A percentile compares a stretch with the other conserved stretches of the same genome.
phyloP scores from a whole-genome alignment of 2,329 filamentous ascomycete genomes.

The Fusarium drepaniforme region DNA sequence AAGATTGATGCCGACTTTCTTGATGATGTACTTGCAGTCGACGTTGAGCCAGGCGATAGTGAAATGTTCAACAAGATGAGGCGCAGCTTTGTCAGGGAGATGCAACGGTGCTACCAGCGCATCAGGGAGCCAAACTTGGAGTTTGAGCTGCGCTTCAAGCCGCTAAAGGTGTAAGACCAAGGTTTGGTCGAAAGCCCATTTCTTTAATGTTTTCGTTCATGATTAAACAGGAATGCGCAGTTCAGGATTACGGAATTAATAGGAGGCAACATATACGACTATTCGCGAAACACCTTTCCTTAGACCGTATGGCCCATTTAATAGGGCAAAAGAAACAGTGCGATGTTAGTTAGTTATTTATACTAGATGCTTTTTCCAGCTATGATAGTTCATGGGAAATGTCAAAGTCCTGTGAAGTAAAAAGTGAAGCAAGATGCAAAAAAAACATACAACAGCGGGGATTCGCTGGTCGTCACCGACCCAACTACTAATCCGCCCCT shows the following conservation, averaged over 20 bases:
- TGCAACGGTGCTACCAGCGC: background rate
- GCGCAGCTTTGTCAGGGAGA: background rate
- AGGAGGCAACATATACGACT: background rate
- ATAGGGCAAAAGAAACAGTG: background rate
- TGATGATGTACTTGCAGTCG: background rate
- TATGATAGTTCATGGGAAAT: background rate
- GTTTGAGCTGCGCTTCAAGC: background rate
- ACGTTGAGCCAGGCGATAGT: background rate
- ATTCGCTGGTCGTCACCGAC: background rate
- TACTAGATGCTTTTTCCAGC: background rate
- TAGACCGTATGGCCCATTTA: accelerated
- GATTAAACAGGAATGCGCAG: background rate
- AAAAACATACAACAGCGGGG: background rate
- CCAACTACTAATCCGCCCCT: background rate
- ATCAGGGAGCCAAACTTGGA: background rate
- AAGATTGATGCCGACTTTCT: no score
- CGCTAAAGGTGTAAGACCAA: background rate
- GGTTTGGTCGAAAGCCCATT: background rate
- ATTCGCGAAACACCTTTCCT: background rate
- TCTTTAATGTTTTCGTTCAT: background rate
- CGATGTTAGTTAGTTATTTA: background rate
- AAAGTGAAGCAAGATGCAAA: background rate
- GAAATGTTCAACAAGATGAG: background rate
- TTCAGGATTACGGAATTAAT: background rate
- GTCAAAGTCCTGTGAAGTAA: background rate